Percentiles rank a stretch among this genome's conserved stretches.
phyloP scores from a whole-genome alignment of 305 asterid genomes.

The Solanum hybrid region DNA sequence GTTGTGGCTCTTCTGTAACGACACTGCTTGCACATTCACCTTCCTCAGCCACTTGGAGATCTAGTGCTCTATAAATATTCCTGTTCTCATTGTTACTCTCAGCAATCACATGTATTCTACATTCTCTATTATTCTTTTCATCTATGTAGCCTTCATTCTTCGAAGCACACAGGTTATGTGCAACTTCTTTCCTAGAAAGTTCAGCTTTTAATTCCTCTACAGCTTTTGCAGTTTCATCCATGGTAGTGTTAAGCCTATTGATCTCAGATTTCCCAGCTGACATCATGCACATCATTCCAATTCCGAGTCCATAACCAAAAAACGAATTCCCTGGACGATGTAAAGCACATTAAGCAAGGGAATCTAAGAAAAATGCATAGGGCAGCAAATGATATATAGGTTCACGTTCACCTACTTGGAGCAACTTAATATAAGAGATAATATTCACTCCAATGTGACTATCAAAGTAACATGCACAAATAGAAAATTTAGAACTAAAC shows the following conservation, averaged over 20 bases:
- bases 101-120: background rate
- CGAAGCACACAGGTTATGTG: conserved; percentile 9
- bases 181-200: conserved; percentile 33
- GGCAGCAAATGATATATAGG: background rate
- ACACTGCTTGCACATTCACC: conserved; percentile 34
- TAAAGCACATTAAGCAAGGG: background rate
- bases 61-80: conserved; percentile 7
- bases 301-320: conserved; percentile 64
- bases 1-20: conserved; percentile 38
- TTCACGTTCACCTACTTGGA: background rate
- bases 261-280: conserved; percentile 69
- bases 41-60: conserved; percentile 15
- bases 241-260: conserved; percentile 37
- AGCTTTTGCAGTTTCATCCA: conserved; percentile 53
- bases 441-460: background rate
- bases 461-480: background rate
- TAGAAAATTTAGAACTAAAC: background rate
- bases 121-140: conserved; percentile 1
- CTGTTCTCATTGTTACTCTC: conserved; percentile 2
- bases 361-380: background rate
- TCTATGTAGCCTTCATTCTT: conserved; percentile 6
- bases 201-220: conserved; percentile 63
- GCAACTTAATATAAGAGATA: background rate
- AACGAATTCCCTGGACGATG: conserved; percentile 38
- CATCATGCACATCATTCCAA: conserved; percentile 80